Evolutionary conservation across 805 yeast genomes (phyloP).

Genomic region (Blastobotrys attinorum): DNA sequence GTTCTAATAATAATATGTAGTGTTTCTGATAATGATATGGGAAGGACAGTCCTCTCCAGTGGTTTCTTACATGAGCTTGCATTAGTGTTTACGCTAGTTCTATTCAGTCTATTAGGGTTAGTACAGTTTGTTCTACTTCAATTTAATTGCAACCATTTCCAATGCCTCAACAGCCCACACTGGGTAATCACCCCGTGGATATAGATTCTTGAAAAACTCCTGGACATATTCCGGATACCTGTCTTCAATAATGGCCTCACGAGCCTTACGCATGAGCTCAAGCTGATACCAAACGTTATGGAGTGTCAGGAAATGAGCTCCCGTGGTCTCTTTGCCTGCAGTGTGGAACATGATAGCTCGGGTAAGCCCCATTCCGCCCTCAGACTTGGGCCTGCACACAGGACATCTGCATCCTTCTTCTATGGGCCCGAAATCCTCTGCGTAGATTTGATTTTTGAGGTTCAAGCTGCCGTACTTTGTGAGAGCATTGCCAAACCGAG

Average conservation of each 20-base stretch:
- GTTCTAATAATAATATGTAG: no score
- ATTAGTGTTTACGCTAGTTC: no score
- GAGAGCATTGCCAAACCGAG: constrained; percentile 38
- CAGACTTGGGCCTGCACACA: constrained; percentile 26
- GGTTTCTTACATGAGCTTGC: no score
- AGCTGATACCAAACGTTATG: constrained; percentile 38
- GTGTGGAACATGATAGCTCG: constrained; percentile 32
- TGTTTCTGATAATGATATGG: no score
- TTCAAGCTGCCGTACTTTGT: constrained; percentile 32
- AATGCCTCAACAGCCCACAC: constrained; percentile 38
- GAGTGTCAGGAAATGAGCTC: constrained; percentile 36
- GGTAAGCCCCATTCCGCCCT: constrained; percentile 32
- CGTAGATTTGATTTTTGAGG: constrained; percentile 28
- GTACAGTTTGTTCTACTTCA: constrained; percentile 14
- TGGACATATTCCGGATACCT: constrained; percentile 31
- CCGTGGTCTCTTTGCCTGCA: constrained; percentile 36
- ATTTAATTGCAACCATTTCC: constrained; percentile 28
- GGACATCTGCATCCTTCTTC: constrained; percentile 38
- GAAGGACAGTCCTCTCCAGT: no score
- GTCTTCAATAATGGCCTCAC: constrained; percentile 33
- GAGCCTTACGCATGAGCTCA: constrained; percentile 34
- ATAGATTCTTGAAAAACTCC: constrained; percentile 28
- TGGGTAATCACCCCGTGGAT: constrained; percentile 32
- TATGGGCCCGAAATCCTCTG: constrained; percentile 30
- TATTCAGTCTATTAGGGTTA: no score